A percentile compares a stretch with the other conserved stretches of the same genome.
Conservation (phyloP, 768 basidiomycete genomes). For the Mycena rebaudengoi region DNA sequence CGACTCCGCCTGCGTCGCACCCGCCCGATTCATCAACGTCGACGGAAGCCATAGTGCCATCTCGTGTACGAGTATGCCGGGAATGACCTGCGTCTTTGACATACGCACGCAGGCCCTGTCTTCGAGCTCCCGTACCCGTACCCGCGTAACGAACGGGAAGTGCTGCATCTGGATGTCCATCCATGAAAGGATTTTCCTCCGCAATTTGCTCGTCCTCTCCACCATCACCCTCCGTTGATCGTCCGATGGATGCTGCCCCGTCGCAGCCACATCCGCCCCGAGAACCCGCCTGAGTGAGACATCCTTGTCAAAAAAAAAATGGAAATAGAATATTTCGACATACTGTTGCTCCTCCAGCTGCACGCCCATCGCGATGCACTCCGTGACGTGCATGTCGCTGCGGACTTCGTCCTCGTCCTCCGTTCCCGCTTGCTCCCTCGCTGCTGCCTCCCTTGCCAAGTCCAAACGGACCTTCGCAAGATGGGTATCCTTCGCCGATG, state of each 20-base stretch:
- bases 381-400: neutral
- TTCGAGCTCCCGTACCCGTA: no score
- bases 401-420: neutral
- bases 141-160: no score
- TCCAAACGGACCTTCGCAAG: neutral
- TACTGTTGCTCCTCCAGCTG: slow-evolving; percentile 7
- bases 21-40: no score
- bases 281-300: no score
- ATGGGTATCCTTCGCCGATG: neutral
- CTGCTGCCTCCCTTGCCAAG: neutral
- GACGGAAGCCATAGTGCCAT: no score
- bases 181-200: neutral
- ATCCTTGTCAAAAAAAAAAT: no score
- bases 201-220: neutral
- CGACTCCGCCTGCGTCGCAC: no score
- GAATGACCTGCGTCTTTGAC: no score
- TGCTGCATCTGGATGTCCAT: no score
- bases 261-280: no score
- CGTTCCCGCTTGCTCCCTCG: neutral
- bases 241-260: neutral
- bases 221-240: neutral
- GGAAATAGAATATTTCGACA: neutral
- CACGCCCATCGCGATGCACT: neutral
- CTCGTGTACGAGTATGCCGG: no score
- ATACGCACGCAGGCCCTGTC: no score